Evolutionary conservation across 805 yeast species (phyloP), one percentile per base, ranked within the genome.

Genomic region (Blastobotrys parvus): DNA sequence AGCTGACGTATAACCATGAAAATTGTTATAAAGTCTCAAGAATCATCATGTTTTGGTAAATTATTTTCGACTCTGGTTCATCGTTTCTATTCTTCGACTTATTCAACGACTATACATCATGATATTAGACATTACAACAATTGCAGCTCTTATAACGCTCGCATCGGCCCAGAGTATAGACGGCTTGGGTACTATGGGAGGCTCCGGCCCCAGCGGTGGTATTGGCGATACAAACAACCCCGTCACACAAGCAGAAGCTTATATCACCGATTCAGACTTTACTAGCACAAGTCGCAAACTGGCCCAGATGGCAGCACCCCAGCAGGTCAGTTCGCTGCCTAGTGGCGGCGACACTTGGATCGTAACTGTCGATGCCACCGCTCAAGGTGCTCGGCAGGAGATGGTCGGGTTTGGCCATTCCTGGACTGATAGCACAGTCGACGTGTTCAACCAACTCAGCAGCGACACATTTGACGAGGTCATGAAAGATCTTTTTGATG

Each of bases 151-250:
- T n/a, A n/a, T n/a, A n/a, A n/a, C n/a, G n/a, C n/a, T n/a, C n/a
- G n/a, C n/a, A n/a, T n/a, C n/a, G n/a, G 29, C 29, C 19, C 42
- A 39, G 20, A 30, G 25, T 11, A 23, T 39, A 17, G 29, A 29
- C 17, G 19, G 20, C n/a, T n/a, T 39, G 8, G 42, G 42, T 17
- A 32, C 37, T 21, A 29, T 18, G 3, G 42, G 42, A n/a, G 42
- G 42, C 5, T 15, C 23, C 13, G 42, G 42, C 25, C 42, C 42
- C 11, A 19, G 22, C 5, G 42, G 42, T 19, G 42, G 42, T 7
- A 19, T 39, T 7, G 42, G 42, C 11, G 42, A 39, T 35, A 31
- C 6, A 13, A 18, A 17, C 25, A 16, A 39, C 37, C 42, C 42
- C 3, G 36, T 39, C 15, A 17, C 3, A 16, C 4, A 36, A 3